Evolutionary conservation across 768 basidiomycete genomes (phyloP).

Genomic region (Mycena galopus): DNA sequence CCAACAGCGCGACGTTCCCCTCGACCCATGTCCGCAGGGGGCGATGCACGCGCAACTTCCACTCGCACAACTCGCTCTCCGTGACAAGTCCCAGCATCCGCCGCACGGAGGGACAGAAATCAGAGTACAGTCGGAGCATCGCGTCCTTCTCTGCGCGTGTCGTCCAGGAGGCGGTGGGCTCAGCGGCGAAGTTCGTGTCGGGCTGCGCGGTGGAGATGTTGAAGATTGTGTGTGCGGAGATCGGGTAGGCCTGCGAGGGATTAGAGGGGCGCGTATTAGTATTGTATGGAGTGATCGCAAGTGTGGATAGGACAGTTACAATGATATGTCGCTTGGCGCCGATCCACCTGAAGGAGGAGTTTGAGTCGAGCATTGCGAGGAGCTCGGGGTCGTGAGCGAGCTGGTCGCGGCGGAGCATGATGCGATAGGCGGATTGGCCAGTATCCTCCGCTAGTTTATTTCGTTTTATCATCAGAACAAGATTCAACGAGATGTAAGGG

Average conservation of each 20-base stretch:
- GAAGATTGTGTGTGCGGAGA: conserved; percentile 48
- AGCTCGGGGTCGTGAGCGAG: conserved; percentile 50
- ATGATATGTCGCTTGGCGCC: conserved; percentile 51
- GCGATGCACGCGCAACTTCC: conserved; percentile 54
- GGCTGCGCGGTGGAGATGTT: conserved; percentile 55
- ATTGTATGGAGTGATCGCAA: no score
- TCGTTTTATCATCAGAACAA: background rate
- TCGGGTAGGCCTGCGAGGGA: conserved; percentile 52
- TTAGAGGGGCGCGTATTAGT: no score
- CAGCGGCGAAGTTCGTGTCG: conserved; percentile 50
- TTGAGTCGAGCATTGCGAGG: conserved; percentile 46
- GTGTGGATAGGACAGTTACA: conserved; percentile 23
- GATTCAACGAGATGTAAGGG: background rate
- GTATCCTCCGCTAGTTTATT: conserved; percentile 45
- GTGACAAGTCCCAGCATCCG: conserved; percentile 51
- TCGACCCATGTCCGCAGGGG: conserved; percentile 55
- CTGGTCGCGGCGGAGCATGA: conserved; percentile 47
- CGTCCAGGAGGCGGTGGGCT: conserved; percentile 49
- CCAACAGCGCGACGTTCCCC: conserved; percentile 47
- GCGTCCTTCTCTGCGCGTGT: conserved; percentile 48
- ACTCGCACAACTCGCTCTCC: conserved; percentile 52
- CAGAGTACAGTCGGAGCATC: conserved; percentile 49
- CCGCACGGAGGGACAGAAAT: conserved; percentile 51
- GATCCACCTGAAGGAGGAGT: conserved; percentile 52
- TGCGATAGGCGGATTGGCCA: conserved; percentile 56